Evolutionary conservation across 148 eudicot genomes (phyloP).

Genomic region (Silene uniflora): DNA sequence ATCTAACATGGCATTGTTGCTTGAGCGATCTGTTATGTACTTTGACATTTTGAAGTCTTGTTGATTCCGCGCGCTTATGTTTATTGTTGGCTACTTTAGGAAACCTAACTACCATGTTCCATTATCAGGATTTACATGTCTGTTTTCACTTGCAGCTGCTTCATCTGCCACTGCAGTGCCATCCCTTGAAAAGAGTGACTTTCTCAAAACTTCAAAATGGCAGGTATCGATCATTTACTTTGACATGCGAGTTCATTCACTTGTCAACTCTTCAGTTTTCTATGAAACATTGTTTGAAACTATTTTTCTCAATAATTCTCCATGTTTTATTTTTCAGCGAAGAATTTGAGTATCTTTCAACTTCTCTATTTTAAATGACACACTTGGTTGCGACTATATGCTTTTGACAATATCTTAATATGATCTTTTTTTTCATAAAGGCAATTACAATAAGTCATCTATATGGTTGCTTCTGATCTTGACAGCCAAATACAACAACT

Average conservation of each 20-base stretch:
- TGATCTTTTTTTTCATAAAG: too few relatives aligned
- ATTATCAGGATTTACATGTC: not conserved
- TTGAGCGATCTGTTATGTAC: conserved; percentile 14
- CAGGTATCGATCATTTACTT: conserved; percentile 43
- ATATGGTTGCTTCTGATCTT: not conserved
- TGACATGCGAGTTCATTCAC: not conserved
- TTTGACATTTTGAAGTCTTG: conserved; percentile 1
- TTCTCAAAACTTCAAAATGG: conserved; percentile 98
- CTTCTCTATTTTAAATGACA: too few relatives aligned
- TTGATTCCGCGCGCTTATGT: conserved; percentile 1
- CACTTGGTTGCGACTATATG: too few relatives aligned
- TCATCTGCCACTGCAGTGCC: conserved; percentile 46
- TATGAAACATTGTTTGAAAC: too few relatives aligned
- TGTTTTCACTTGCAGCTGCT: conserved; percentile 56
- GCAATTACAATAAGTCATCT: too few relatives aligned
- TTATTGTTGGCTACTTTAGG: conserved; percentile 1
- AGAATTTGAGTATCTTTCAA: too few relatives aligned
- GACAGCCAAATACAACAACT: not conserved
- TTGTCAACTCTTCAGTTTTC: not conserved
- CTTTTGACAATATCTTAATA: too few relatives aligned
- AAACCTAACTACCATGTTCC: not conserved
- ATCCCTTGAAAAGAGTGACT: conserved; percentile 56
- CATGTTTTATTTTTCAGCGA: not conserved
- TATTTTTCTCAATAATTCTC: not conserved
- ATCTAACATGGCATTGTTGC: conserved; percentile 27